Base-by-base conservation (phyloP, 768 basidiomycete genomes). In the Amanita muscaria region DNA sequence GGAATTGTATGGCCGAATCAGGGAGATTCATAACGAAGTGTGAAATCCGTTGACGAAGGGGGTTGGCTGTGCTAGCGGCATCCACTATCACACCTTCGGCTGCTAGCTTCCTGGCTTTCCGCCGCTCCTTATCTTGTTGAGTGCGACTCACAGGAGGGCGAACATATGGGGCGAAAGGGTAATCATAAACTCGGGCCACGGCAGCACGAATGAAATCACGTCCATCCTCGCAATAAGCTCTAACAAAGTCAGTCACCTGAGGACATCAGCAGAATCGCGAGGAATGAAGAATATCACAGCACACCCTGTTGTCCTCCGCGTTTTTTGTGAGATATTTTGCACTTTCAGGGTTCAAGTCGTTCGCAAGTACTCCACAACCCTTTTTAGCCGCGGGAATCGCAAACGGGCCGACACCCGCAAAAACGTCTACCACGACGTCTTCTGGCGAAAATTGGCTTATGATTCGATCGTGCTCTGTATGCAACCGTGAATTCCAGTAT, bases 1-100 rank as follows among this genome's bases (percentile, higher is more conserved):
- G 70, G 64, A 98, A 97, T 27, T 76, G 70, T 44, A 97, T 79
- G 0, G 93, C 96, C 19, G 84, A 82, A 53, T 89, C 91, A 2
- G 96, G 96, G 15, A 99, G 71, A 62, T 99, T 99, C 92, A 99
- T 94, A n/a, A 96, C 84, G 57, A 89, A 92, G 59, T 96, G 94
- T 10, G 78, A 65, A 51, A 96, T 79, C 34, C 73, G 64, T 44
- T 62, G 67, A 47, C 85, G 77, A 29, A 68, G 59, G 6, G 61
- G 65, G 34, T 53, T 46, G 15, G 46, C 51, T 27, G 44, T 23
- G 34, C 51, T 43, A 22, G 51, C 34, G 35, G 48, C 33, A 36
- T 35, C 34, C 3, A 3, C 35, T 36, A 25, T 38, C 43, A 18
- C 39, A 2, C 50, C 54, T 40, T 56, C 51, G 15, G 52, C 53